Conservation (phyloP, 164 flowering plant genomes). For the Platanus orientalis region DNA sequence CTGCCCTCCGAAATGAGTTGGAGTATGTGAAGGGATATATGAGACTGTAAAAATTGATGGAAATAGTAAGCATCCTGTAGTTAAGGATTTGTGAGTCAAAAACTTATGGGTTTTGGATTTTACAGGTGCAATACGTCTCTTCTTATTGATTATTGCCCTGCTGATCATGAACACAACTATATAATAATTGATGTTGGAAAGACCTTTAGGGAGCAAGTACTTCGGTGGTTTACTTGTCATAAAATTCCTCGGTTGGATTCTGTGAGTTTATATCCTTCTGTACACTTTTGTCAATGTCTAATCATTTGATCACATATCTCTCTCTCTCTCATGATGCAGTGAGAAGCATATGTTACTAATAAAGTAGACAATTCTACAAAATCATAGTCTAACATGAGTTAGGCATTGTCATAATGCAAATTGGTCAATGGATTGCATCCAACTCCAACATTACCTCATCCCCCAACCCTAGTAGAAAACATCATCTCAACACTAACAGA, state of each 20-base stretch:
- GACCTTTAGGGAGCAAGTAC: slow-evolving; percentile 90
- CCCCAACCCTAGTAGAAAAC: no score
- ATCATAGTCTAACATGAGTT: neutral
- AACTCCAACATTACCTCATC: no score
- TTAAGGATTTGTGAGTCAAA: neutral
- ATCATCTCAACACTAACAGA: no score
- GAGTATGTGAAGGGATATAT: neutral
- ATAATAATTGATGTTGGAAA: slow-evolving; percentile 91
- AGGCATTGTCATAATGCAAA: no score
- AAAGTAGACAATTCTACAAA: neutral
- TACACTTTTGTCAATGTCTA: neutral
- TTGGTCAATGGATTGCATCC: no score
- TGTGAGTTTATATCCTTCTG: slow-evolving; percentile 31
- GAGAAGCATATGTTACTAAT: neutral
- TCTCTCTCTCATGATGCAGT: neutral
- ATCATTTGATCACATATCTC: neutral
- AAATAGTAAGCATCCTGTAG: neutral
- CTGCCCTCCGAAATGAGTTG: neutral
- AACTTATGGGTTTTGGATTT: slow-evolving; percentile 5
- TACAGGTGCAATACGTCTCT: slow-evolving; percentile 97
- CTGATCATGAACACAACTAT: slow-evolving; percentile 59
- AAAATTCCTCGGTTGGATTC: slow-evolving; percentile 89
- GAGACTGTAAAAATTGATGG: neutral
- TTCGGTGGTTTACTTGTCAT: slow-evolving; percentile 81
- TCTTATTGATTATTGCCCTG: slow-evolving; percentile 63